Conservation (phyloP, 345 rosid species). For the Passiflora organensis region DNA sequence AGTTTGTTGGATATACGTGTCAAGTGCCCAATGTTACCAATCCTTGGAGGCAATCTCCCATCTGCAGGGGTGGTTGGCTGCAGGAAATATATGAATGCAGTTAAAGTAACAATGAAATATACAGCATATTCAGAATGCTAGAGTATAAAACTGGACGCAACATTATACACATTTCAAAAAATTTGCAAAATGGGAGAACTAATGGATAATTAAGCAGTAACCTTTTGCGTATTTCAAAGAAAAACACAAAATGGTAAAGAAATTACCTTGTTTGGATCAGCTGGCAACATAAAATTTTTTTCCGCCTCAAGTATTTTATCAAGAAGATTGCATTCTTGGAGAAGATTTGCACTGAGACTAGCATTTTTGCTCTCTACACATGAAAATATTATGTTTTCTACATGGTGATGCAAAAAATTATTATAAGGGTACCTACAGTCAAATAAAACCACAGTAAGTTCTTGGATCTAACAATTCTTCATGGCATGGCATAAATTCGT, state of each 20-base stretch:
- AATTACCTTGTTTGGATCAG: conserved; percentile 58
- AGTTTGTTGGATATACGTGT: conserved; percentile 84
- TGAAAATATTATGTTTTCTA: conserved; percentile 66
- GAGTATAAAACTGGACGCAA: conserved; percentile 6
- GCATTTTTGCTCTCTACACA: conserved; percentile 79
- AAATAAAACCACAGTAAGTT: conserved; percentile 29
- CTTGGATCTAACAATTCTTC: conserved; percentile 5
- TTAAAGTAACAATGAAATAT: conserved; percentile 8
- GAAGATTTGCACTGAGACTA: conserved; percentile 56
- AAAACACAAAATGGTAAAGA: background rate
- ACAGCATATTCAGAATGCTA: conserved; percentile 11
- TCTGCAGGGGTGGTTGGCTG: conserved; percentile 78
- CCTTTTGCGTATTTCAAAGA: background rate
- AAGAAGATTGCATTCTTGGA: conserved; percentile 63
- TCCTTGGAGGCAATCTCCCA: conserved; percentile 57
- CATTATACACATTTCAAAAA: background rate
- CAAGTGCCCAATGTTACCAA: conserved; percentile 86
- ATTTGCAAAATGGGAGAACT: too few species aligned
- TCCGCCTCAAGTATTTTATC: conserved; percentile 76
- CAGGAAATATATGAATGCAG: conserved; percentile 21
- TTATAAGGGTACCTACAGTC: conserved; percentile 81
- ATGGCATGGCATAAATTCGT: conserved; percentile 8
- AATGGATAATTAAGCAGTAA: background rate
- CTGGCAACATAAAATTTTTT: conserved; percentile 37
- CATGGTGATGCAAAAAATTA: conserved; percentile 89